Base-by-base conservation (phyloP, 2,329 filamentous ascomycete species). In the Penicillium sp. region DNA sequence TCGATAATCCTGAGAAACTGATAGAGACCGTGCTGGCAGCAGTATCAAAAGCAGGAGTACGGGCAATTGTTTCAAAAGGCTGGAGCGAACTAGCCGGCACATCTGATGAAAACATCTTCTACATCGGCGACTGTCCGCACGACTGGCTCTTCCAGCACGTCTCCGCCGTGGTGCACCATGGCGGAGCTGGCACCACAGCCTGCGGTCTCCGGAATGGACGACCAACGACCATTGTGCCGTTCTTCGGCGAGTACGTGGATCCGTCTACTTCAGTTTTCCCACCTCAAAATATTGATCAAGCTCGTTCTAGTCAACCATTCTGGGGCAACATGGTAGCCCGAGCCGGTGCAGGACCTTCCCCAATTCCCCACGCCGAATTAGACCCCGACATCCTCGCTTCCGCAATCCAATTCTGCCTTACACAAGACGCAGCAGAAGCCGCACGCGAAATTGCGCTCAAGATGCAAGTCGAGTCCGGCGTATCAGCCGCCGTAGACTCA, bases 111-210 rank as follows among this genome's bases (percentile, higher is more conserved):
- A 69, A 74, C 36, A 69, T 83, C 8, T 78, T 79, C 52, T 79
- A 78, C 57, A 66, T 85, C 4, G 81, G 74, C 4, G 80, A 84
- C 54, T 79, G 76, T 48, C 82, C 81, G 1, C 81, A 84, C 48
- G 79, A 83, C 52, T 84, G 81, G 82, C 70, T 84, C 0, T 85
- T 85, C 56, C 74, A 81, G 53, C 73, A 76, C 15, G 81, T 84
- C 1, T 73, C 78, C 0, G 76, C 74, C 13, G 81, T 85, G 0
- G 74, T 85, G 0, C 82, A 85, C 53, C 81, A 85, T 47, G 82
- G 82, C 18, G 82, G 82, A 7, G 82, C 82, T 13, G 82, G 82
- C 4, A 84, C 81, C 0, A 84, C 82, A 2, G 81, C 82, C 1
- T 78, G 76, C 34, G 81, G 82, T 1, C 73, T 85, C 4, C 64